Conservation (phyloP, 2,329 filamentous ascomycete genomes). For the Hymenoscyphus albidus region DNA sequence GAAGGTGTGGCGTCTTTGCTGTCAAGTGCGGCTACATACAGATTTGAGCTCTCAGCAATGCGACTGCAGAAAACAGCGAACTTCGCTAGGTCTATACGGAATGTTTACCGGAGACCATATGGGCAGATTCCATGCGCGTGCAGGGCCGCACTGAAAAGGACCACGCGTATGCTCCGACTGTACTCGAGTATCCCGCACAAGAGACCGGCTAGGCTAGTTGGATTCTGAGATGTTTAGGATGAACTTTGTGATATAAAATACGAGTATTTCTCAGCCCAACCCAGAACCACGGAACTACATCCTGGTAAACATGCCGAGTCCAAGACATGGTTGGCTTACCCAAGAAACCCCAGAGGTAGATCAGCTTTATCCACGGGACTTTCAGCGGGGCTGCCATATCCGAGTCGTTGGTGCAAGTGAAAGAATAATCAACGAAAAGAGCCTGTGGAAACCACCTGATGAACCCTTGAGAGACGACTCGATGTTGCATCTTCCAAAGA, state of each 20-base stretch:
- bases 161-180: neutral
- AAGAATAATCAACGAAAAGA: neutral
- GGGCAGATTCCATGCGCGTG: neutral
- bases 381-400: conserved; percentile 1
- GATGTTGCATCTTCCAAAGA: neutral
- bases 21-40: neutral
- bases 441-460: neutral
- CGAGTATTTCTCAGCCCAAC: neutral
- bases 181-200: neutral
- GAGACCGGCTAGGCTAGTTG: neutral
- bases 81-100: neutral
- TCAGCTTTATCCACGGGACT: conserved; percentile 5
- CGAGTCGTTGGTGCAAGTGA: neutral
- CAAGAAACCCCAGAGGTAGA: conserved; percentile 5
- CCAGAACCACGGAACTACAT: conserved; percentile 1
- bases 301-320: conserved; percentile 3
- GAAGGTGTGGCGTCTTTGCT: neutral
- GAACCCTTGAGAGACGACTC: neutral
- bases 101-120: neutral
- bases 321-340: conserved; percentile 1
- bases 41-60: neutral
- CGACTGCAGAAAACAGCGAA: neutral
- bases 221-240: neutral
- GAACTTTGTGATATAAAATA: neutral
- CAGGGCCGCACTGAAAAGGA: neutral